These are phyloP conservation scores for Chlamydomonas reinhardtii DNA, from an alignment of 163 green algal species.

Conservation along the genomic window DNA sequence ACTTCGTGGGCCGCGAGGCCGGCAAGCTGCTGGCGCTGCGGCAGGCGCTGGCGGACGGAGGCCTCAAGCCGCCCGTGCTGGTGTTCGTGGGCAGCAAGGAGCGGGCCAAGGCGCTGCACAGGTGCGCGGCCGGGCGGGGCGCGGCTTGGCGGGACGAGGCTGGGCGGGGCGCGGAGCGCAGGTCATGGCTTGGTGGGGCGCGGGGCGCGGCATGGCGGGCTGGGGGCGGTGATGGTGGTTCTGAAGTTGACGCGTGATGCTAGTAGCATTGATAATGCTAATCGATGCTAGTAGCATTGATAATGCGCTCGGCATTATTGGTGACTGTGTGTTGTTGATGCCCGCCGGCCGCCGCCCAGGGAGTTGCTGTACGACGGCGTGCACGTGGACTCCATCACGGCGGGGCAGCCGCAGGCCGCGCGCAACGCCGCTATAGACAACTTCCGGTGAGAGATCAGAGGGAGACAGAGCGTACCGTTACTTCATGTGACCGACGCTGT, in stretches of 20 bases:
- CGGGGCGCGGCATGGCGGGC: no score
- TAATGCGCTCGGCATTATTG: no score
- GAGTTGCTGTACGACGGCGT: conserved; percentile 92
- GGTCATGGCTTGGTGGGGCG: no score
- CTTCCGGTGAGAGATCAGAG: conserved; percentile 73
- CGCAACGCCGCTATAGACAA: conserved; percentile 88
- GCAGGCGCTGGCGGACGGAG: conserved; percentile 84
- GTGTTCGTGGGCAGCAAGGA: conserved; percentile 83
- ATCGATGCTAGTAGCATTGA: no score
- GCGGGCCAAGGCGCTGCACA: conserved; percentile 85
- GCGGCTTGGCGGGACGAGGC: background rate
- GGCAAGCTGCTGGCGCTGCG: conserved; percentile 95
- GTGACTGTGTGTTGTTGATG: no score
- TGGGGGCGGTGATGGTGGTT: no score
- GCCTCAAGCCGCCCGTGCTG: conserved; percentile 90
- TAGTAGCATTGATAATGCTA: no score
- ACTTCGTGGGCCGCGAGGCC: conserved; percentile 92
- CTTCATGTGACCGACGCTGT: no score
- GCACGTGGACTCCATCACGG: conserved; percentile 89
- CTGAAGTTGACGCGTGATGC: no score
- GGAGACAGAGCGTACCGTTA: no score
- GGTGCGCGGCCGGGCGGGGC: conserved; percentile 8
- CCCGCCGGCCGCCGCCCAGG: no score
- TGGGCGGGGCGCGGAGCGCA: no score
- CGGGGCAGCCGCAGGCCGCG: conserved; percentile 77